Evolutionary conservation across 148 eudicot genomes (phyloP).

Genomic region (Chenopodium album): DNA sequence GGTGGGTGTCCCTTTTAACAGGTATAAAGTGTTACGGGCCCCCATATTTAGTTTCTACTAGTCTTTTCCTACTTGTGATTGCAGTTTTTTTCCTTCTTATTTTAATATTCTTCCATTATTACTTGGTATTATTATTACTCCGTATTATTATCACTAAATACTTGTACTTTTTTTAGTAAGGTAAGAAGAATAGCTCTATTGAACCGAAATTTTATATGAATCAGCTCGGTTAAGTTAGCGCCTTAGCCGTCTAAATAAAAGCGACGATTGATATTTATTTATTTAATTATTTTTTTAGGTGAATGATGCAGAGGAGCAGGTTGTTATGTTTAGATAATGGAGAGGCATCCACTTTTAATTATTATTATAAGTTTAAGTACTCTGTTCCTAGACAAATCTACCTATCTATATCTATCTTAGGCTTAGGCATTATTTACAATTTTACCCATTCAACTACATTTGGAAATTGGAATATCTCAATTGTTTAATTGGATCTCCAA

Average conservation of each 20-base stretch:
- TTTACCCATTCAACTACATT: background rate
- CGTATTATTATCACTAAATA: too few relatives aligned
- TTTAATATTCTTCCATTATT: background rate
- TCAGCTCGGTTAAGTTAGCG: too few relatives aligned
- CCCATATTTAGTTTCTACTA: background rate
- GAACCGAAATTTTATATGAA: too few relatives aligned
- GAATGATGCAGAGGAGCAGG: background rate
- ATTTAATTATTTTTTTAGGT: background rate
- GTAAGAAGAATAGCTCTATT: too few relatives aligned
- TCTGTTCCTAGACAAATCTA: background rate
- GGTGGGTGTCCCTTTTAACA: background rate
- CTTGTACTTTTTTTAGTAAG: too few relatives aligned
- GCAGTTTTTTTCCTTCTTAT: background rate
- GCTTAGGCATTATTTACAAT: background rate
- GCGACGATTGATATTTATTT: too few relatives aligned
- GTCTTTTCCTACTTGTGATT: background rate
- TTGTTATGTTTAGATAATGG: background rate
- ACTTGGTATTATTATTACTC: too few relatives aligned
- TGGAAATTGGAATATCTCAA: background rate
- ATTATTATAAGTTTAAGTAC: background rate
- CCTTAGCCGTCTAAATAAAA: too few relatives aligned
- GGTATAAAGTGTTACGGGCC: background rate
- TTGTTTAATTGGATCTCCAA: background rate
- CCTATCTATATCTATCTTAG: too few relatives aligned
- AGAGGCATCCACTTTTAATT: background rate